Evolutionary conservation across 179 eudicot genomes (phyloP).

Genomic region (Kewa caespitosa): DNA sequence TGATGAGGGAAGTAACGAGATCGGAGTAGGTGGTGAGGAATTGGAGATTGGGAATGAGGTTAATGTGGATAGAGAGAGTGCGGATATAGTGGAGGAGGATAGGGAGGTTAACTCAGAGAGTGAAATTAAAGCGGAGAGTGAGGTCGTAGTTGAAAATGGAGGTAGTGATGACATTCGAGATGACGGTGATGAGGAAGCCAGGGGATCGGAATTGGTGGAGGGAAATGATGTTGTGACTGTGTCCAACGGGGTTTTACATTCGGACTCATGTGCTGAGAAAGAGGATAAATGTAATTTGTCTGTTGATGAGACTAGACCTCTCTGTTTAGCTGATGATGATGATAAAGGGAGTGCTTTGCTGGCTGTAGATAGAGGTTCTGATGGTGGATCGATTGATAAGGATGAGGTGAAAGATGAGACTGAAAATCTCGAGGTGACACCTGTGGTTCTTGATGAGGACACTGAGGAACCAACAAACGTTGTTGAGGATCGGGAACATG

Average conservation of each 20-base stretch:
- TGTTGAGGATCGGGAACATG: constrained; percentile 22
- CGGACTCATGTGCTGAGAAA: constrained; percentile 23
- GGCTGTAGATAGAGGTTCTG: constrained; percentile 17
- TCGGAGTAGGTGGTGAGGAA: constrained; percentile 1
- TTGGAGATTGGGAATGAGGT: constrained; percentile 10
- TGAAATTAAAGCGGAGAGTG: constrained; percentile 12
- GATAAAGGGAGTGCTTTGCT: constrained; percentile 10
- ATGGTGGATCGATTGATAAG: background rate
- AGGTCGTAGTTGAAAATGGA: constrained; percentile 1
- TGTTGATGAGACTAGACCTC: constrained; percentile 9
- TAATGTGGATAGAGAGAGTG: background rate
- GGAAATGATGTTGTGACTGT: background rate
- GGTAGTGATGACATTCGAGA: background rate
- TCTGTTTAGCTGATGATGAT: constrained; percentile 24
- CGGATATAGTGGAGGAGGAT: constrained; percentile 9
- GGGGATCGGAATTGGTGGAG: constrained; percentile 8
- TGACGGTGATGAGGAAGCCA: constrained; percentile 6
- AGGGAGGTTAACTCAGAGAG: constrained; percentile 20
- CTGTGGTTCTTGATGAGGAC: constrained; percentile 15
- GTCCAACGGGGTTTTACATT: constrained; percentile 13
- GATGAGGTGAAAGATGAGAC: constrained; percentile 16
- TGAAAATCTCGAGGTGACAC: constrained; percentile 3
- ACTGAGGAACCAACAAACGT: constrained; percentile 16
- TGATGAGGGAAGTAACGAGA: constrained; percentile 7
- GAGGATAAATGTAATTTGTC: constrained; percentile 16